Percentiles rank a stretch among this genome's conserved stretches.
Conservation (phyloP, 2,329 filamentous ascomycete genomes). For the Dendrostoma leiphaemia region DNA sequence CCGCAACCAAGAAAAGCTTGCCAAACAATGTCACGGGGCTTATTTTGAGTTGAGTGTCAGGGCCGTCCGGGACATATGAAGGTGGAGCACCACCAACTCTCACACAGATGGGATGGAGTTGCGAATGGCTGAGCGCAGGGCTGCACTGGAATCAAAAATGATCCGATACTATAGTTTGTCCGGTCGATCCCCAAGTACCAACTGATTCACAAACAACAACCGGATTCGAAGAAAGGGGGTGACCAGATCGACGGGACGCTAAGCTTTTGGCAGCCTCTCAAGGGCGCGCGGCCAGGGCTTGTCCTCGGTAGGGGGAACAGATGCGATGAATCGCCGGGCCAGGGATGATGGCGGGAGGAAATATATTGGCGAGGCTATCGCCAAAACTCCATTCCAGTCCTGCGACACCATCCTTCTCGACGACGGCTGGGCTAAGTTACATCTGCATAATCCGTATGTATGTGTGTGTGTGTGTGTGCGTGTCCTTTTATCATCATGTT, state of each 20-base stretch:
- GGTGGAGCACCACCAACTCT: not conserved
- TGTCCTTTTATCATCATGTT: not conserved
- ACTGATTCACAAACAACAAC: not conserved
- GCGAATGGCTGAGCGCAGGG: constrained; percentile 26
- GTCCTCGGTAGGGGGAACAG: no score
- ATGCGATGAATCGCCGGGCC: no score
- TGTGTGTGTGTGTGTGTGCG: no score
- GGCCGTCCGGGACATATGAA: no score
- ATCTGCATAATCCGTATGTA: no score
- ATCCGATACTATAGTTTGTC: constrained; percentile 5
- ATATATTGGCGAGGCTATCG: not conserved
- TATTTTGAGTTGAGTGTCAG: no score
- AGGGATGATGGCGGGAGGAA: not conserved
- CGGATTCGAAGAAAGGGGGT: not conserved
- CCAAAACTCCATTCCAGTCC: not conserved
- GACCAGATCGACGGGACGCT: not conserved
- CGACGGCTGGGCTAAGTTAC: no score
- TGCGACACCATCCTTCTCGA: not conserved
- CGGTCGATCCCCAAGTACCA: no score
- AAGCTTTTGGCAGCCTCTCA: not conserved
- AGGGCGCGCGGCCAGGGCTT: not conserved
- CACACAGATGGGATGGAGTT: not conserved
- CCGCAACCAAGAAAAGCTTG: no score
- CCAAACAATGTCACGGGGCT: no score
- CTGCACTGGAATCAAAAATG: constrained; percentile 20